Conservation (phyloP, 805 yeast species). For the Ogataea pini region DNA sequence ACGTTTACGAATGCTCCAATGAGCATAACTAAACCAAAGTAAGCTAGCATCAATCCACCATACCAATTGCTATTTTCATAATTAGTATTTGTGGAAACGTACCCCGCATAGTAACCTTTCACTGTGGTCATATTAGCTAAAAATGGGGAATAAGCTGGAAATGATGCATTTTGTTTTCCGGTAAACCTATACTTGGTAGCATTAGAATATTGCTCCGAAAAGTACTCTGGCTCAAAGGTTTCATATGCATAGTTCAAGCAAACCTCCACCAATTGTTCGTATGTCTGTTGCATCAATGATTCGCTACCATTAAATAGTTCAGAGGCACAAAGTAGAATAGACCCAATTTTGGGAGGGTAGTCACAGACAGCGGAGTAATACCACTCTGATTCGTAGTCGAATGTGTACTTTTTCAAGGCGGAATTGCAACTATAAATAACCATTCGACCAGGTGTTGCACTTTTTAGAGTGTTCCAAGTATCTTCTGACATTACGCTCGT, state of each 20-base stretch:
- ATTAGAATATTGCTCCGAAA: conserved; percentile 28
- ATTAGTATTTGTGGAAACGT: conserved; percentile 22
- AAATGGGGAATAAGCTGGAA: conserved; percentile 20
- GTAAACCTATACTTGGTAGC: conserved; percentile 29
- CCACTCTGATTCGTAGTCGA: neutral
- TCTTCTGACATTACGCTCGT: neutral
- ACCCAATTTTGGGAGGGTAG: conserved; percentile 23
- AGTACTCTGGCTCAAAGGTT: neutral
- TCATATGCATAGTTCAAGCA: neutral
- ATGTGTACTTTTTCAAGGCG: neutral
- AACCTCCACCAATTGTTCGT: neutral
- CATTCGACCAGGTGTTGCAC: neutral
- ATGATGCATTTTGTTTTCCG: conserved; percentile 11
- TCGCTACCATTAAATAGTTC: conserved; percentile 8
- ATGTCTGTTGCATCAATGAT: neutral
- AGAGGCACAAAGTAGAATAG: conserved; percentile 16
- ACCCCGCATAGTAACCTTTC: conserved; percentile 8
- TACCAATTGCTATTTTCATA: conserved; percentile 33
- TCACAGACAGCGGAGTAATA: conserved; percentile 8
- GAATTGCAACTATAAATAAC: neutral
- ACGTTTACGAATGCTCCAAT: conserved; percentile 37
- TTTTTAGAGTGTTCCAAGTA: neutral
- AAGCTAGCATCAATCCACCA: conserved; percentile 39
- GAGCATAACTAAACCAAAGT: conserved; percentile 40
- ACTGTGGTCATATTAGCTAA: conserved; percentile 14